phyloP scores from a whole-genome alignment of 2,329 filamentous ascomycete species.

The Pseudogymnoascus sp. region DNA sequence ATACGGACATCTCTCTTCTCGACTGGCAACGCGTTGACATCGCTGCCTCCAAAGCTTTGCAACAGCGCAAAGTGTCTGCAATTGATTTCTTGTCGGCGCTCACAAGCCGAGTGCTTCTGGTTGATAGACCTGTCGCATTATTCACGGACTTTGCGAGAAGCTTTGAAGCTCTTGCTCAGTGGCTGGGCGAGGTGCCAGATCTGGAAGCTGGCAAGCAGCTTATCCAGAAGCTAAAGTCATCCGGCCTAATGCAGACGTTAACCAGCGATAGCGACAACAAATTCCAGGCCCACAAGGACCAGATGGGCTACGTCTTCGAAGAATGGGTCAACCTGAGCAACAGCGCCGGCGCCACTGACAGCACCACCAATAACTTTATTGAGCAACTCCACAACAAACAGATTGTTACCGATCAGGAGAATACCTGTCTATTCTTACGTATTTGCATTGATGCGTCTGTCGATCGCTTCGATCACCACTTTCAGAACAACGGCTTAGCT shows the following conservation, averaged over 20 bases:
- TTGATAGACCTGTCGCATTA: conserved; percentile 68
- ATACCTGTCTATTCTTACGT: conserved; percentile 73
- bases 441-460: conserved; percentile 75
- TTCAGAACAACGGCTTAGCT: conserved; percentile 53
- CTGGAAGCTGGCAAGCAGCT: conserved; percentile 63
- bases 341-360: conserved; percentile 68
- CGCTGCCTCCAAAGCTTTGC: conserved; percentile 66
- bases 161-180: conserved; percentile 72
- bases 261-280: conserved; percentile 49
- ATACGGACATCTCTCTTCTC: conserved; percentile 47
- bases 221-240: conserved; percentile 55
- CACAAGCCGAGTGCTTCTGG: conserved; percentile 71
- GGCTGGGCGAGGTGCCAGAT: conserved; percentile 68
- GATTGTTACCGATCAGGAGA: conserved; percentile 67
- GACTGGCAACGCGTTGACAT: conserved; percentile 62
- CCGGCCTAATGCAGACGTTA: conserved; percentile 47
- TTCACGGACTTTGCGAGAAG: conserved; percentile 82
- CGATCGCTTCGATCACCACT: conserved; percentile 65
- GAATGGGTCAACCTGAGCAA: conserved; percentile 86
- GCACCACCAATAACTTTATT: conserved; percentile 68
- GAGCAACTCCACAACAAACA: conserved; percentile 72
- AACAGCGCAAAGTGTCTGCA: conserved; percentile 62
- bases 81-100: conserved; percentile 75
- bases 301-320: conserved; percentile 91
- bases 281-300: conserved; percentile 59